These are phyloP conservation scores for Psophocarpus tetragonolobus DNA, from an alignment of 306 rosid species.

Conservation along the genomic window DNA sequence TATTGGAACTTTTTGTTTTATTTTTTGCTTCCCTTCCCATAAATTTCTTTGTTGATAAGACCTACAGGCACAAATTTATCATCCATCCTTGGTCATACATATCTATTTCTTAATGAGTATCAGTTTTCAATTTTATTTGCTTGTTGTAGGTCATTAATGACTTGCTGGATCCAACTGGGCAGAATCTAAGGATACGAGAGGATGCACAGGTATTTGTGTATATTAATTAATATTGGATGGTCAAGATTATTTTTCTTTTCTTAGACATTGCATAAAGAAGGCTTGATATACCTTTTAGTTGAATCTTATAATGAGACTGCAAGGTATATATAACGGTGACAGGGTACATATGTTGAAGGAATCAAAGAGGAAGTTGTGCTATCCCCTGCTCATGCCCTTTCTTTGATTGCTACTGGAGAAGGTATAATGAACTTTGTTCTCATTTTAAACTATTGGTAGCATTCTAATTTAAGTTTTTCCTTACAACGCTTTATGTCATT, in stretches of 20 bases:
- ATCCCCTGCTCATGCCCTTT: constrained; percentile 94
- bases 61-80: background rate
- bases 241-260: background rate
- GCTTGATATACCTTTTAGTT: constrained; percentile 6
- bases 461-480: constrained; percentile 8
- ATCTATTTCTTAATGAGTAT: background rate
- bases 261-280: background rate
- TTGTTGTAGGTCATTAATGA: constrained; percentile 76
- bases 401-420: constrained; percentile 90
- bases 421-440: constrained; percentile 44
- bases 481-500: background rate
- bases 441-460: constrained; percentile 25
- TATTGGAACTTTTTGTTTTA: background rate
- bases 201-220: constrained; percentile 72
- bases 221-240: constrained; percentile 25
- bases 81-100: background rate
- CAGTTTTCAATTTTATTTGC: constrained; percentile 15
- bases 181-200: constrained; percentile 83
- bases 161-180: constrained; percentile 80
- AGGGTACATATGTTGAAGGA: constrained; percentile 93
- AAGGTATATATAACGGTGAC: constrained; percentile 32
- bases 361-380: constrained; percentile 94
- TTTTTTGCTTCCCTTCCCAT: background rate
- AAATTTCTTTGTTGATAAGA: background rate
- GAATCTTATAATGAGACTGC: constrained; percentile 25